phyloP scores from a whole-genome alignment of 2,329 filamentous ascomycete genomes.

The Colletotrichum nymphaeae region DNA sequence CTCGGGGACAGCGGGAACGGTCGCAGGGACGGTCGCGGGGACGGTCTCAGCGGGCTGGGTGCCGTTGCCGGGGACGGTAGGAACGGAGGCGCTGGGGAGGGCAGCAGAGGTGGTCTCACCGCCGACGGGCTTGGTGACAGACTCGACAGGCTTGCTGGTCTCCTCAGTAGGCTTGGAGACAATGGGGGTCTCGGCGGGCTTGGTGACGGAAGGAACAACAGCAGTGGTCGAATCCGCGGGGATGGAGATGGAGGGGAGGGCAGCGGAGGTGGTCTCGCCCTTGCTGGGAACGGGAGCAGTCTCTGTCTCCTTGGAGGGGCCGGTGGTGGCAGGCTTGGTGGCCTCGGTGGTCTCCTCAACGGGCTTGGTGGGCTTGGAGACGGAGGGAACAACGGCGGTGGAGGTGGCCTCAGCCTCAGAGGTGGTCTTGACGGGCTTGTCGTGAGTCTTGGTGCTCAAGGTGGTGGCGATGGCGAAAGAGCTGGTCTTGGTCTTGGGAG shows the following conservation, averaged over 20 bases:
- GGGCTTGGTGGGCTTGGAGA: slow-evolving; percentile 24
- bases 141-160: slow-evolving; percentile 16
- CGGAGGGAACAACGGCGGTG: slow-evolving; percentile 33
- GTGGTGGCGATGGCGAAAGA: slow-evolving; percentile 32
- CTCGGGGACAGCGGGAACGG: slow-evolving; percentile 35
- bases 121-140: slow-evolving; percentile 27
- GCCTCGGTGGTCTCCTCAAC: slow-evolving; percentile 37
- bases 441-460: slow-evolving; percentile 31
- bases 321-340: slow-evolving; percentile 23
- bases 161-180: slow-evolving; percentile 14
- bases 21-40: slow-evolving; percentile 36
- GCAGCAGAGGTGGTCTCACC: slow-evolving; percentile 29
- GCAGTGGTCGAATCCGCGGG: slow-evolving; percentile 34
- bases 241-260: slow-evolving; percentile 19
- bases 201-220: slow-evolving; percentile 26
- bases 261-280: slow-evolving; percentile 13
- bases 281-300: slow-evolving; percentile 2
- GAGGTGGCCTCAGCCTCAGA: slow-evolving; percentile 36
- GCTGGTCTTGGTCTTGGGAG: slow-evolving; percentile 29
- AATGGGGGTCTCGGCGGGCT: slow-evolving; percentile 15
- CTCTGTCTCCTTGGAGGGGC: slow-evolving; percentile 24
- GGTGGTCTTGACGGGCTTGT: slow-evolving; percentile 34
- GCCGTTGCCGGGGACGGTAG: slow-evolving; percentile 12
- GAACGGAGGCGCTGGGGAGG: slow-evolving; percentile 18
- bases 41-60: slow-evolving; percentile 30